phyloP scores from a whole-genome alignment of 108 stramenopile species.

The Conticribra guillardii region DNA sequence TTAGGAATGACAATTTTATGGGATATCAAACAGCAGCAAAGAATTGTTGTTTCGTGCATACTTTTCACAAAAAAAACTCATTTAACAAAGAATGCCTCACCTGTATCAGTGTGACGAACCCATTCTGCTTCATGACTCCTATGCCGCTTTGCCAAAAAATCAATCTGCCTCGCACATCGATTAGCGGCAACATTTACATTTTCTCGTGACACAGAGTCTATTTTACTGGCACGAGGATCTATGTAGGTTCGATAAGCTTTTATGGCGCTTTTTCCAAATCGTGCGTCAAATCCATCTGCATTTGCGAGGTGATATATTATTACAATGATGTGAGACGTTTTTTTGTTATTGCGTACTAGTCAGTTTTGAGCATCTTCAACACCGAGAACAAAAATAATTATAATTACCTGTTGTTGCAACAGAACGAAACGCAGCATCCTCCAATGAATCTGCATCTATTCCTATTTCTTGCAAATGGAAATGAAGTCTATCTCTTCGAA shows the following conservation, averaged over 20 bases:
- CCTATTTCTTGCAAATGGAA: constrained; percentile 46
- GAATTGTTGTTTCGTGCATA: no score
- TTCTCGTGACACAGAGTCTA: constrained; percentile 44
- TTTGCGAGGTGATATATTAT: background rate
- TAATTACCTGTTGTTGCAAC: constrained; percentile 54
- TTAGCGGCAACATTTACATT: constrained; percentile 60
- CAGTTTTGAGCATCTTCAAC: background rate
- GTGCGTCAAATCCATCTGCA: constrained; percentile 58
- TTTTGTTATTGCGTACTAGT: background rate
- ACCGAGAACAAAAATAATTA: no score
- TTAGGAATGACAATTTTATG: background rate
- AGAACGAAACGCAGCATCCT: constrained; percentile 60
- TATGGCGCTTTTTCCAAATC: constrained; percentile 80
- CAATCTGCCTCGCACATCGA: constrained; percentile 75
- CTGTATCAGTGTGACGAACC: constrained; percentile 72
- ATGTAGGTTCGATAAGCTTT: constrained; percentile 79
- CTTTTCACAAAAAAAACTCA: no score
- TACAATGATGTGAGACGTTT: background rate
- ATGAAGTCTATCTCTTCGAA: constrained; percentile 47
- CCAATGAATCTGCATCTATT: constrained; percentile 50
- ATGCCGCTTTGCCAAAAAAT: constrained; percentile 80
- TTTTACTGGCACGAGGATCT: constrained; percentile 56
- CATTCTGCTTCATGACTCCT: constrained; percentile 69
- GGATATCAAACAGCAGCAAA: background rate
- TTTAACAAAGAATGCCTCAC: no score